phyloP scores from a whole-genome alignment of 2,329 filamentous ascomycete species.

The Clonostachys sp. region DNA sequence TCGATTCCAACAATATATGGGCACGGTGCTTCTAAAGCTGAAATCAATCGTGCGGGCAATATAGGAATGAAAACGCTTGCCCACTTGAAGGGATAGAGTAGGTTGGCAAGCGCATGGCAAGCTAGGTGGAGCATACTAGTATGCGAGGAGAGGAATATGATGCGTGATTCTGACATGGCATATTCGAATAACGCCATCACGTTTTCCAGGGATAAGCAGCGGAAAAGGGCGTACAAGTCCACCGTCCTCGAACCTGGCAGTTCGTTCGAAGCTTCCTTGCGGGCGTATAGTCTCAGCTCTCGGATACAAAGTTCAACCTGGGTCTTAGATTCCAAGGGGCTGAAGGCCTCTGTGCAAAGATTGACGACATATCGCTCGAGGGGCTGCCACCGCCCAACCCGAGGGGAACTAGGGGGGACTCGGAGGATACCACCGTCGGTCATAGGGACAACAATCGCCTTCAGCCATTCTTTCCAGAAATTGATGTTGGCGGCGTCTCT shows the following conservation, averaged over 20 bases:
- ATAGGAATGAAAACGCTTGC: slow-evolving; percentile 91
- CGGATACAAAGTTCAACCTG: slow-evolving; percentile 90
- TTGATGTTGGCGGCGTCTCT: slow-evolving; percentile 76
- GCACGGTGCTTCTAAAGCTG: slow-evolving; percentile 89
- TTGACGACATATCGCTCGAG: slow-evolving; percentile 96
- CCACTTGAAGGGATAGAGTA: slow-evolving; percentile 91
- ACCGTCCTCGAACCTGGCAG: slow-evolving; percentile 86
- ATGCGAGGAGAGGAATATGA: slow-evolving; percentile 93
- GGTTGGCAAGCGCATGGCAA: slow-evolving; percentile 76
- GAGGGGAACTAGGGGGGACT: slow-evolving; percentile 83
- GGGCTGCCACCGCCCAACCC: slow-evolving; percentile 91
- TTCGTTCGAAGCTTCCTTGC: slow-evolving; percentile 91
- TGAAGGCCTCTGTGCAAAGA: slow-evolving; percentile 90
- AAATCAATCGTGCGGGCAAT: slow-evolving; percentile 79
- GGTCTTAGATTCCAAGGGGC: slow-evolving; percentile 87
- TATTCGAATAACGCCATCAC: slow-evolving; percentile 92
- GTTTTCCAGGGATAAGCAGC: slow-evolving; percentile 84
- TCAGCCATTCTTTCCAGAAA: slow-evolving; percentile 99
- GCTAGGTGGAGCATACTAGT: slow-evolving; percentile 94
- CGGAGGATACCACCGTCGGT: slow-evolving; percentile 78
- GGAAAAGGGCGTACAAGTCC: slow-evolving; percentile 90
- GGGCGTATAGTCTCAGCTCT: slow-evolving; percentile 85
- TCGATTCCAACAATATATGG: slow-evolving; percentile 97
- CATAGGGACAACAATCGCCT: slow-evolving; percentile 93
- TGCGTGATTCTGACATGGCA: slow-evolving; percentile 85